Percentiles rank a stretch among this genome's conserved stretches.
Evolutionary conservation across 2,329 filamentous ascomycete genomes (phyloP).

Genomic region (Cladobotryum protrusum): DNA sequence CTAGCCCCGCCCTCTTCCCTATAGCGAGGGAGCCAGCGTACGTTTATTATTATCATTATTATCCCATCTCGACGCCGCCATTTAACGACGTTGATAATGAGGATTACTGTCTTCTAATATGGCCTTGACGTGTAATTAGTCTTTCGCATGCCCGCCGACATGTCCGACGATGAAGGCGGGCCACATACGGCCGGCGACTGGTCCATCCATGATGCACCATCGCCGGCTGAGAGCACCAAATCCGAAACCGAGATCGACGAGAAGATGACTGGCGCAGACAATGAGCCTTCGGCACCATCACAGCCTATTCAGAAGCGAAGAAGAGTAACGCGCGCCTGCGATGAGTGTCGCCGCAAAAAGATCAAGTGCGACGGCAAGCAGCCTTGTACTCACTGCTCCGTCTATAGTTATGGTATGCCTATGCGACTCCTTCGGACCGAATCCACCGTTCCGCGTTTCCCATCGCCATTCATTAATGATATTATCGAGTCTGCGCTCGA

Average conservation of each 20-base stretch:
- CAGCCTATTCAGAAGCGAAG: constrained; percentile 68
- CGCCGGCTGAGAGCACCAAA: constrained; percentile 37
- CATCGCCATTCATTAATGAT: background rate
- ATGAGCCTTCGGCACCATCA: constrained; percentile 33
- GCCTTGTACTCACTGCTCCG: constrained; percentile 90
- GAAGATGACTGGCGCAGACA: constrained; percentile 23
- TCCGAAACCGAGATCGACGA: constrained; percentile 37
- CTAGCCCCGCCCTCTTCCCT: constrained; percentile 1
- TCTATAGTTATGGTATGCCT: constrained; percentile 89
- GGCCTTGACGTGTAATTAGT: constrained; percentile 2
- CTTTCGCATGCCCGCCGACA: constrained; percentile 29
- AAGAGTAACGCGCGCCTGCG: constrained; percentile 73
- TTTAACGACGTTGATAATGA: constrained; percentile 3
- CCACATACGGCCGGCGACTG: constrained; percentile 29
- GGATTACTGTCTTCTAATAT: constrained; percentile 14
- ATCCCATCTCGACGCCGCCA: background rate
- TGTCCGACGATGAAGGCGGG: constrained; percentile 38
- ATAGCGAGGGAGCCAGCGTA: background rate
- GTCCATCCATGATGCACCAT: constrained; percentile 31
- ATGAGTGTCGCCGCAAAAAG: constrained; percentile 78
- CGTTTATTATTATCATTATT: background rate
- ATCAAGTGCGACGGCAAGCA: constrained; percentile 85
- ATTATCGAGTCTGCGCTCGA: background rate
- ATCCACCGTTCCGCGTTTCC: background rate
- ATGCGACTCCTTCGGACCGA: constrained; percentile 1